Percentiles rank a stretch among this genome's conserved stretches.
These are phyloP conservation scores for Corinectria fuckeliana DNA, from an alignment of 2,329 filamentous ascomycete species.

Conservation along the genomic window DNA sequence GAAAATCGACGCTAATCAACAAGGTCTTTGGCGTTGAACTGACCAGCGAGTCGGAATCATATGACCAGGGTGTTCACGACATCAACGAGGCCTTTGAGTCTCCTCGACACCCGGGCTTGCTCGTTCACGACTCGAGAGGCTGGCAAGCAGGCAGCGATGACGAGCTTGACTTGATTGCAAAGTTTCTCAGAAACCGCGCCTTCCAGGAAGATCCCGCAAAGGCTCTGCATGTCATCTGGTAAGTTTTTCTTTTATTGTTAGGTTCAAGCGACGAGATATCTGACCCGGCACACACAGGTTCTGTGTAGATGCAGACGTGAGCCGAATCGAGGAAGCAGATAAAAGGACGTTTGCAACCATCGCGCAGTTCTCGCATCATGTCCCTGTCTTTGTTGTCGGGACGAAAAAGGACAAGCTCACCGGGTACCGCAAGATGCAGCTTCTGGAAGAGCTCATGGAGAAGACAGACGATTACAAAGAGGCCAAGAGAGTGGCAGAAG, in stretches of 20 bases:
- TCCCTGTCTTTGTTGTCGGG: slow-evolving; percentile 35
- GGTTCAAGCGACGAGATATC: background rate
- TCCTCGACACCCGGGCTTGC: slow-evolving; percentile 31
- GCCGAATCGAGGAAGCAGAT: slow-evolving; percentile 37
- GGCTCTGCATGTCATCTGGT: slow-evolving; percentile 36
- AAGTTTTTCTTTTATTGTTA: rapidly evolving
- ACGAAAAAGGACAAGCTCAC: slow-evolving; percentile 38
- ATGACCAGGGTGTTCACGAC: slow-evolving; percentile 35
- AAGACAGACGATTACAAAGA: slow-evolving; percentile 35
- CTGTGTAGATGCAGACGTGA: slow-evolving; percentile 34
- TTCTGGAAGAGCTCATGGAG: slow-evolving; percentile 35
- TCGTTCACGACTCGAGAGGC: slow-evolving; percentile 36
- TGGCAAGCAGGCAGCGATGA: slow-evolving; percentile 36
- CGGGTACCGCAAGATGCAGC: slow-evolving; percentile 26
- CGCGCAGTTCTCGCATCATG: slow-evolving; percentile 34
- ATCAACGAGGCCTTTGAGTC: slow-evolving; percentile 37
- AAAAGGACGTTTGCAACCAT: slow-evolving; percentile 36
- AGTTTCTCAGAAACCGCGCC: slow-evolving; percentile 34
- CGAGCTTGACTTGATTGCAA: slow-evolving; percentile 35
- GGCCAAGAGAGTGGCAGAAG: slow-evolving; percentile 31
- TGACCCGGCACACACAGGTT: slow-evolving; percentile 22
- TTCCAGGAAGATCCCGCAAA: slow-evolving; percentile 36
- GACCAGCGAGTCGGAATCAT: slow-evolving; percentile 32
- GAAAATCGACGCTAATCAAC: slow-evolving; percentile 38
- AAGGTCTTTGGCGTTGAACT: slow-evolving; percentile 38